Evolutionary conservation across 208 protist genomes (phyloP).

Genomic region (Willaertia magna): DNA sequence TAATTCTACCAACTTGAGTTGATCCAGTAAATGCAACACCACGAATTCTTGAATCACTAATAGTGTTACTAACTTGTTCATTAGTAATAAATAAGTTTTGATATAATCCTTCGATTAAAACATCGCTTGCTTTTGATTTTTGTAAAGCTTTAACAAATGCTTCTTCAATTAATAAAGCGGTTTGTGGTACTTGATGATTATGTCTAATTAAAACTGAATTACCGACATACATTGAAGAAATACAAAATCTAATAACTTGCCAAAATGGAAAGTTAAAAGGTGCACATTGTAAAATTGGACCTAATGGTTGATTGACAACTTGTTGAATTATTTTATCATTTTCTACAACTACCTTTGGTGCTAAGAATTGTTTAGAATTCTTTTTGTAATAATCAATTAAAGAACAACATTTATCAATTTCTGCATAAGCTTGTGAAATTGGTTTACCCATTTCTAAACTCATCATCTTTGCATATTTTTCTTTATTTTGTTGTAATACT

Average conservation of each 20-base stretch:
- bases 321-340: background rate
- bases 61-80: background rate
- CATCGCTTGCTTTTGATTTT: background rate
- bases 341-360: background rate
- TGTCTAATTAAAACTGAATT: background rate
- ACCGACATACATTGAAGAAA: background rate
- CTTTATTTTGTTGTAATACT: background rate
- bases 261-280: background rate
- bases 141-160: background rate
- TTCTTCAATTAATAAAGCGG: background rate
- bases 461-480: background rate
- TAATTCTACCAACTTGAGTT: conserved; percentile 48
- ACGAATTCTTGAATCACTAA: conserved; percentile 51
- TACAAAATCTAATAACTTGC: background rate
- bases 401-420: background rate
- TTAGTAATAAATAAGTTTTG: background rate
- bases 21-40: conserved; percentile 77
- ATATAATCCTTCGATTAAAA: background rate
- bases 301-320: background rate
- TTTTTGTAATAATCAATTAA: background rate
- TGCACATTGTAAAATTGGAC: background rate
- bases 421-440: background rate
- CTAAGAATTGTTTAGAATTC: background rate
- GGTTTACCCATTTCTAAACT: background rate
- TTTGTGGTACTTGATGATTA: background rate